These are phyloP conservation scores for Rosa hybrid DNA, from an alignment of 331 rosid species.

Conservation along the genomic window DNA sequence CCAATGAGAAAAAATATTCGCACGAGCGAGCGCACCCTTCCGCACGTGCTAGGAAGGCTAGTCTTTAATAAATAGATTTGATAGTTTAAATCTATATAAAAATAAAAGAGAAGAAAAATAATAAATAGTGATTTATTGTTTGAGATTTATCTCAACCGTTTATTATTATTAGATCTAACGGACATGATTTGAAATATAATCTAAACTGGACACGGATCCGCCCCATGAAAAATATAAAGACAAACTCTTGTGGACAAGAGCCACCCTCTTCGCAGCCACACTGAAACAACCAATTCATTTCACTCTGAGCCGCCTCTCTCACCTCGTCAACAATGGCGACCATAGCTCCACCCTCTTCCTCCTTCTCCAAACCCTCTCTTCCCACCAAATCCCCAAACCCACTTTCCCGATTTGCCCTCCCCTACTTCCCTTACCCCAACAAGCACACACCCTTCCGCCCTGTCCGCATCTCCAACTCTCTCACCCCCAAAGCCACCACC, in stretches of 20 bases:
- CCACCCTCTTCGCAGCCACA: neutral
- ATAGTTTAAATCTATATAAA: no score
- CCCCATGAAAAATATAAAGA: neutral
- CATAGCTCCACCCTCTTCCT: conserved; percentile 28
- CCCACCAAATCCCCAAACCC: conserved; percentile 24
- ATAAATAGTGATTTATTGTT: no score
- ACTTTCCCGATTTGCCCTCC: conserved; percentile 15
- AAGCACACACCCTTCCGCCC: conserved; percentile 22
- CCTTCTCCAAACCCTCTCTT: conserved; percentile 20
- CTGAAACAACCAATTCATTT: neutral
- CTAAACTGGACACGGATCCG: no score
- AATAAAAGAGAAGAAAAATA: no score
- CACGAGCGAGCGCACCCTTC: no score
- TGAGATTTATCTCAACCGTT: no score
- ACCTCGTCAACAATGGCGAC: conserved; percentile 54
- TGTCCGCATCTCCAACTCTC: conserved; percentile 28
- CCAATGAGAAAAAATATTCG: no score
- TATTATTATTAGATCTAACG: no score
- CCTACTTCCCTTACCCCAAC: neutral
- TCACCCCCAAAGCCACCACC: conserved; percentile 29
- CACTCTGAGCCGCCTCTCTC: neutral
- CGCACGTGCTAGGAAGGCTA: no score
- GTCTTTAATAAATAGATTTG: no score
- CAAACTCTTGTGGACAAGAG: conserved; percentile 9
- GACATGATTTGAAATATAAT: no score